These are phyloP conservation scores for Boletellus deceptivus DNA, from an alignment of 1,284 basidiomycete species.

Conservation along the genomic window DNA sequence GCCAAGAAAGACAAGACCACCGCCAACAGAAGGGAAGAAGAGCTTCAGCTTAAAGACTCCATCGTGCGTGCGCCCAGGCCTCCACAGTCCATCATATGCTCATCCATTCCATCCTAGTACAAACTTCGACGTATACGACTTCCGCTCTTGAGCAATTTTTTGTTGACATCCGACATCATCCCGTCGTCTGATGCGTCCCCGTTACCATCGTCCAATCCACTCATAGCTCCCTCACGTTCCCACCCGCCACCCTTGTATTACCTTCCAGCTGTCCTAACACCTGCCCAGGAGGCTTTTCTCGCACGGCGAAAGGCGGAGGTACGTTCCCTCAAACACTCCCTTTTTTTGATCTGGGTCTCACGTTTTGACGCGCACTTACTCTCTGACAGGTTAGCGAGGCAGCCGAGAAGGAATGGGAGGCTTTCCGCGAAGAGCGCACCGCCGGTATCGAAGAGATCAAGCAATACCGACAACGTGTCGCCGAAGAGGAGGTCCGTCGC, in stretches of 20 bases:
- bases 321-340: slow-evolving; percentile 12
- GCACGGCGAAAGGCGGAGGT: slow-evolving; percentile 61
- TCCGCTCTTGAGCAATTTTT: slow-evolving; percentile 71
- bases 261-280: slow-evolving; percentile 63
- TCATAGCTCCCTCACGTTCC: slow-evolving; percentile 53
- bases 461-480: slow-evolving; percentile 58
- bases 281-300: slow-evolving; percentile 70
- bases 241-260: slow-evolving; percentile 77
- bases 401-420: slow-evolving; percentile 63
- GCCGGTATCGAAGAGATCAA: slow-evolving; percentile 61
- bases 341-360: background rate
- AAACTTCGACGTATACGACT: slow-evolving; percentile 67
- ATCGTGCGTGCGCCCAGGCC: slow-evolving; percentile 49
- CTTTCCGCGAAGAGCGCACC: slow-evolving; percentile 59
- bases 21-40: slow-evolving; percentile 76
- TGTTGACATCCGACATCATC: slow-evolving; percentile 70
- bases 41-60: slow-evolving; percentile 73
- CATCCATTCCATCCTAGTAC: slow-evolving; percentile 43
- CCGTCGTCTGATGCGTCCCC: slow-evolving; percentile 35
- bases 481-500: slow-evolving; percentile 50
- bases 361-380: background rate
- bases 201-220: slow-evolving; percentile 39
- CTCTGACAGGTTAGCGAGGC: slow-evolving; percentile 55
- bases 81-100: background rate
- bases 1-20: slow-evolving; percentile 74